Conservation (phyloP, 2,329 filamentous ascomycete genomes). For the Penicillium sp. region DNA sequence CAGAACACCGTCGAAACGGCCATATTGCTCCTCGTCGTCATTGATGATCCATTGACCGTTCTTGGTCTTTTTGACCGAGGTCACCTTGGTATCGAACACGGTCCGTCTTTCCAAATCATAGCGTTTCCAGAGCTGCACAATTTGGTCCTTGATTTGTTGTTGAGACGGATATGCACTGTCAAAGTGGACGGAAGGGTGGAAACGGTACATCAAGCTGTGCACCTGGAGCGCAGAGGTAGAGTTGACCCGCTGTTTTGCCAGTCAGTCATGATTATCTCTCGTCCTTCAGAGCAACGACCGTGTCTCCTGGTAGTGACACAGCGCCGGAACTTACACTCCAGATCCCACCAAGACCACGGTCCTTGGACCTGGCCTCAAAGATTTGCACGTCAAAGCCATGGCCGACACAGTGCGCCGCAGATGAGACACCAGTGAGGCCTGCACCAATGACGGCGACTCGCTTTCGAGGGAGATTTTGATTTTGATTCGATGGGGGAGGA, state of each 20-base stretch:
- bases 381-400: conserved; percentile 78
- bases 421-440: conserved; percentile 68
- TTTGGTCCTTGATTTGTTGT: conserved; percentile 66
- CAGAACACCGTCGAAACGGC: conserved; percentile 72
- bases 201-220: conserved; percentile 81
- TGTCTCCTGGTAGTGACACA: too few relatives aligned
- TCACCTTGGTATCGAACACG: conserved; percentile 63
- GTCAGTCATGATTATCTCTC: conserved; percentile 4
- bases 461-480: conserved; percentile 42
- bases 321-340: conserved; percentile 57
- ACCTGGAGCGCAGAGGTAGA: conserved; percentile 78
- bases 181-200: conserved; percentile 74
- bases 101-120: conserved; percentile 68
- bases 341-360: conserved; percentile 64
- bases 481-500: conserved; percentile 55
- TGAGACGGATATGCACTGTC: conserved; percentile 69
- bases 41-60: conserved; percentile 74
- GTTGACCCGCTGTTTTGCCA: conserved; percentile 59
- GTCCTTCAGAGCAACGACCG: too few relatives aligned
- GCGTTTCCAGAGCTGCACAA: conserved; percentile 65
- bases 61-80: conserved; percentile 62
- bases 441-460: conserved; percentile 65
- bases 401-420: conserved; percentile 74
- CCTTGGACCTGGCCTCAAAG: conserved; percentile 64
- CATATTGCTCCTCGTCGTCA: conserved; percentile 60